Conservation (phyloP, 2,329 filamentous ascomycete genomes). For the Penicillium sp. region DNA sequence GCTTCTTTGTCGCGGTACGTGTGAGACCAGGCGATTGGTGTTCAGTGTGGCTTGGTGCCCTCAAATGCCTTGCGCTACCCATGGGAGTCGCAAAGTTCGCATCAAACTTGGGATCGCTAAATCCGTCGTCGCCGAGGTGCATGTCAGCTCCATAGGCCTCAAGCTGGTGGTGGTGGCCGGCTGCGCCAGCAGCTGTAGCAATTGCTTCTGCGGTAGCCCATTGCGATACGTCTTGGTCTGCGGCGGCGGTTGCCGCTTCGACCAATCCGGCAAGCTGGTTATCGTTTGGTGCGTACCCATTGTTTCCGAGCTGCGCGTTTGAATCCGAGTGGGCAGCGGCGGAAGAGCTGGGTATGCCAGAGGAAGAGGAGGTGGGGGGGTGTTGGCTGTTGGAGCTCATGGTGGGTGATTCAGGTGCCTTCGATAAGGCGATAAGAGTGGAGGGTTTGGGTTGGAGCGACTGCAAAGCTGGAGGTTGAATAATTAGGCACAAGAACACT, state of each 20-base stretch:
- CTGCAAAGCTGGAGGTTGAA: background rate
- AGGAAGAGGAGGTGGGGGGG: constrained; percentile 26
- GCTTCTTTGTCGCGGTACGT: constrained; percentile 40
- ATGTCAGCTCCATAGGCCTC: constrained; percentile 43
- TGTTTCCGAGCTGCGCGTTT: constrained; percentile 29
- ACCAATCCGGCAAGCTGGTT: constrained; percentile 50
- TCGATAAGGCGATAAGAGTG: constrained; percentile 5
- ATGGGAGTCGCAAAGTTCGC: constrained; percentile 33
- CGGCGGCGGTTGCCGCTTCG: constrained; percentile 49
- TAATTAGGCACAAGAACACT: background rate
- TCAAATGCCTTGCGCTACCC: constrained; percentile 28
- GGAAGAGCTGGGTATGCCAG: constrained; percentile 28
- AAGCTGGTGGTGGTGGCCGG: constrained; percentile 40
- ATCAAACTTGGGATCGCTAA: constrained; percentile 40
- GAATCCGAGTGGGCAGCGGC: constrained; percentile 32
- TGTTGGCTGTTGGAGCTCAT: constrained; percentile 39
- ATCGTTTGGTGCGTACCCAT: constrained; percentile 40
- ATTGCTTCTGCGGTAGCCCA: constrained; percentile 49
- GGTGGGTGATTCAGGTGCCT: background rate
- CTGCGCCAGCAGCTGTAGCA: constrained; percentile 53
- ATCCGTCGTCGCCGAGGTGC: constrained; percentile 43
- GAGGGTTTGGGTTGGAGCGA: background rate
- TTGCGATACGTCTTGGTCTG: constrained; percentile 41
- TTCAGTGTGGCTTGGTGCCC: constrained; percentile 29
- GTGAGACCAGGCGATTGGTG: constrained; percentile 36